Evolutionary conservation across 768 basidiomycete species (phyloP).

Genomic region (Russula griseocarnosa): DNA sequence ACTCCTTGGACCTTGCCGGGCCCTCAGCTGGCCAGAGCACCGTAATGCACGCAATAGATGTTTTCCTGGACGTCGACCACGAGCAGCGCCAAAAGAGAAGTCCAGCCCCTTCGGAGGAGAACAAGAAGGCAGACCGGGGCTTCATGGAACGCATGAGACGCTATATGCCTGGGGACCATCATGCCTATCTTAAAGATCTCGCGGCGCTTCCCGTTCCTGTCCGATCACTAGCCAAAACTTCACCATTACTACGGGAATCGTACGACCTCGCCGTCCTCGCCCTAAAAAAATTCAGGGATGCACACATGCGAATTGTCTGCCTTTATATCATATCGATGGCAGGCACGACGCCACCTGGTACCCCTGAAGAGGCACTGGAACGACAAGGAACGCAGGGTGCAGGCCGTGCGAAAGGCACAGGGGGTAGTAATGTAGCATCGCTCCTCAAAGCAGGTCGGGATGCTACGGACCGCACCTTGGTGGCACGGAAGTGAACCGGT

Average conservation of each 20-base stretch:
- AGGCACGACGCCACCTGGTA: slow-evolving; percentile 53
- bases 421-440: slow-evolving; percentile 77
- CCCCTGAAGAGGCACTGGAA: slow-evolving; percentile 47
- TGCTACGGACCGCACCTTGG: slow-evolving; percentile 65
- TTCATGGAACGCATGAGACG: slow-evolving; percentile 93
- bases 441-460: slow-evolving; percentile 89
- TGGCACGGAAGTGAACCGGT: slow-evolving; percentile 47
- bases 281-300: slow-evolving; percentile 78
- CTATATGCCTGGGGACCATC: slow-evolving; percentile 94
- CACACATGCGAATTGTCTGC: slow-evolving; percentile 85
- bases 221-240: slow-evolving; percentile 55
- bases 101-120: slow-evolving; percentile 60
- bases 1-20: slow-evolving; percentile 67
- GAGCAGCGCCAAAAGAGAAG: slow-evolving; percentile 66
- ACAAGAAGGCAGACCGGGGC: slow-evolving; percentile 62
- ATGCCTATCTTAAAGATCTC: slow-evolving; percentile 74
- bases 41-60: slow-evolving; percentile 79
- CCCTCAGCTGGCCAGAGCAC: slow-evolving; percentile 95
- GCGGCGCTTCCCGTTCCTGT: slow-evolving; percentile 54
- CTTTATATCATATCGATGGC: slow-evolving; percentile 87
- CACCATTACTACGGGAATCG: slow-evolving; percentile 58
- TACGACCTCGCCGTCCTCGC: slow-evolving; percentile 79
- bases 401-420: slow-evolving; percentile 74
- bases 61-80: slow-evolving; percentile 88
- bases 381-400: slow-evolving; percentile 31